phyloP scores from a whole-genome alignment of 805 yeast species.

The Maudiozyma serrabonitensis region DNA sequence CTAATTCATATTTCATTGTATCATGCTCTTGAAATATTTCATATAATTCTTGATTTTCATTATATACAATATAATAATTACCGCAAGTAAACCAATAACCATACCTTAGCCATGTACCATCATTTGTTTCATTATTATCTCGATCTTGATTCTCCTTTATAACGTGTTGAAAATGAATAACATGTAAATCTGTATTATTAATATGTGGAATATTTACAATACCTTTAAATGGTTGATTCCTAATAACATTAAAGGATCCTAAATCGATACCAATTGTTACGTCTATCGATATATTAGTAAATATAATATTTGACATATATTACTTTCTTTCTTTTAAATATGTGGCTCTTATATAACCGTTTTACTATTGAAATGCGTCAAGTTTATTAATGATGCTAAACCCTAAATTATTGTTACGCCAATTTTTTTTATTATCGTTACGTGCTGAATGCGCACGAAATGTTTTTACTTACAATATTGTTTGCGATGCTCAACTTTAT shows the following conservation, averaged over 20 bases:
- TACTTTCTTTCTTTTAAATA: background rate
- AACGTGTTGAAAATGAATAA: slow-evolving; percentile 18
- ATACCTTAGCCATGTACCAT: slow-evolving; percentile 14
- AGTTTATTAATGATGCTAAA: no score
- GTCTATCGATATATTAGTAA: slow-evolving; percentile 7
- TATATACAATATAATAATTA: slow-evolving; percentile 10
- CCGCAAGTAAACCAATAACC: slow-evolving; percentile 25
- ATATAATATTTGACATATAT: slow-evolving; percentile 4
- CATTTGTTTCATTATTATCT: slow-evolving; percentile 1
- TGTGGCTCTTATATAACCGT: no score
- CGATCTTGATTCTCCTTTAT: background rate
- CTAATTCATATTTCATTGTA: slow-evolving; percentile 6
- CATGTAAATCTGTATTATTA: slow-evolving; percentile 11
- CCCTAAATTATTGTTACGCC: no score
- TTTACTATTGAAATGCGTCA: no score
- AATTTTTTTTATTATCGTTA: no score
- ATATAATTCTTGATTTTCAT: slow-evolving; percentile 11
- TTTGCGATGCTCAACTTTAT: no score
- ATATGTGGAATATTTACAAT: slow-evolving; percentile 17
- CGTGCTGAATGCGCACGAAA: no score
- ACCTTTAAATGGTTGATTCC: slow-evolving; percentile 19
- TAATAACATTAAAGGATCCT: slow-evolving; percentile 16
- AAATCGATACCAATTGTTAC: slow-evolving; percentile 21
- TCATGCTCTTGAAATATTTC: slow-evolving; percentile 9
- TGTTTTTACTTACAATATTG: no score